These are phyloP conservation scores for Mucor racemosus DNA, from an alignment of 371 early-diverging fungal genomes.

Conservation along the genomic window DNA sequence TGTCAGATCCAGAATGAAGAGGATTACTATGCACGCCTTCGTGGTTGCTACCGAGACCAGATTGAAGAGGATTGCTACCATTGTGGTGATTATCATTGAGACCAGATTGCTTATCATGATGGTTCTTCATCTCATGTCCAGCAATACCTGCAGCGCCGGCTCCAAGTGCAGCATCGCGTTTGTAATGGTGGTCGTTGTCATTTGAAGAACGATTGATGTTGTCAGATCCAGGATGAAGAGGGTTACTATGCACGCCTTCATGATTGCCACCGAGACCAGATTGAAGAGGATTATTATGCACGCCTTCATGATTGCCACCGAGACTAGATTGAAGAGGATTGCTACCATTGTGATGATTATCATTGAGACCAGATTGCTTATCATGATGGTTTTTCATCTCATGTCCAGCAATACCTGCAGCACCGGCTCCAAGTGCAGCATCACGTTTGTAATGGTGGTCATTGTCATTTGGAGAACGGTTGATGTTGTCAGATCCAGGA, in stretches of 20 bases:
- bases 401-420: conserved; percentile 17
- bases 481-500: not conserved
- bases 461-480: not conserved
- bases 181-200: conserved; percentile 14
- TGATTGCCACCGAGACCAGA: too few relatives aligned
- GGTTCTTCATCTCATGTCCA: conserved; percentile 17
- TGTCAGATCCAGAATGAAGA: not conserved
- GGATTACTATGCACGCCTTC: not conserved
- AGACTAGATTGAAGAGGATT: too few relatives aligned
- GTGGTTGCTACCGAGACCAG: not conserved
- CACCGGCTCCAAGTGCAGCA: conserved; percentile 20
- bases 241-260: not conserved
- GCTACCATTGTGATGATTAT: too few relatives aligned
- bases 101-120: conserved; percentile 6
- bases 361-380: too few relatives aligned
- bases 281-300: too few relatives aligned
- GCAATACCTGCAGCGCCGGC: conserved; percentile 23
- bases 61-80: not conserved
- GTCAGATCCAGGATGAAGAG: not conserved
- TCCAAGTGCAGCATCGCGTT: conserved; percentile 19
- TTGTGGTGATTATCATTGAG: not conserved
- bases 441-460: conserved; percentile 13
- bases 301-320: too few relatives aligned
- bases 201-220: not conserved
- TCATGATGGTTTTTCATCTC: conserved; percentile 16